Conservation (phyloP, 2,329 filamentous ascomycete species). For the Thelonectria blattea region DNA sequence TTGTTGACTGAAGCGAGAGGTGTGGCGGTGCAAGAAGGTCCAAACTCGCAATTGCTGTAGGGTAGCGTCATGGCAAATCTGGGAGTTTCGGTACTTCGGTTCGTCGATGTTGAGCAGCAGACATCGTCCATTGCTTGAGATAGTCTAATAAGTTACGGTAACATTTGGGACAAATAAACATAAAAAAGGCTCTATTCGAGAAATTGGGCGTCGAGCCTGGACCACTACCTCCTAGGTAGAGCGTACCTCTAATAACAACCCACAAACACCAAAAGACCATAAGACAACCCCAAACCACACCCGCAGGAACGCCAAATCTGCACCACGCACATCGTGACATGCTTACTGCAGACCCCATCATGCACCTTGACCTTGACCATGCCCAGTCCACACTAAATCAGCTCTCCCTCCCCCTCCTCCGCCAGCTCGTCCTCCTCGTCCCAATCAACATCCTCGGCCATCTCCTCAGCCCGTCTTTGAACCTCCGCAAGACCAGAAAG, state of each 20-base stretch:
- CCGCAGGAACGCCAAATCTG: constrained; percentile 12
- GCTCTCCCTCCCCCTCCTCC: constrained; percentile 62
- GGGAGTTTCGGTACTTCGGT: neutral
- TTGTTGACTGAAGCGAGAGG: too few species aligned
- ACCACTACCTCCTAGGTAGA: too few species aligned
- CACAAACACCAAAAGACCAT: too few species aligned
- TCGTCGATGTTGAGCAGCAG: neutral
- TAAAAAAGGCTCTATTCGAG: too few species aligned
- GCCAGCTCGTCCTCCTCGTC: constrained; percentile 60
- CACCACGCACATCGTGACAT: neutral
- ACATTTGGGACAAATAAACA: too few species aligned
- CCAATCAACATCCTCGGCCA: constrained; percentile 63
- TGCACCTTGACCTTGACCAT: neutral
- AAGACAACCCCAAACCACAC: neutral
- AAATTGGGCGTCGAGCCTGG: too few species aligned
- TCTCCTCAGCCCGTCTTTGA: constrained; percentile 62
- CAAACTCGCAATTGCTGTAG: neutral
- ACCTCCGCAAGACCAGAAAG: constrained; percentile 76
- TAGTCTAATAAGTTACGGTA: too few species aligned
- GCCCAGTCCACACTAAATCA: constrained; percentile 39
- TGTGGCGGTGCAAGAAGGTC: neutral
- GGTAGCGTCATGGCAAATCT: neutral
- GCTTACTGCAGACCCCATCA: neutral
- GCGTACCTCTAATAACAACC: too few species aligned
- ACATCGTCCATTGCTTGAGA: too few species aligned